Evolutionary conservation across 1,284 basidiomycete species (phyloP).

Genomic region (Cerrena zonata): DNA sequence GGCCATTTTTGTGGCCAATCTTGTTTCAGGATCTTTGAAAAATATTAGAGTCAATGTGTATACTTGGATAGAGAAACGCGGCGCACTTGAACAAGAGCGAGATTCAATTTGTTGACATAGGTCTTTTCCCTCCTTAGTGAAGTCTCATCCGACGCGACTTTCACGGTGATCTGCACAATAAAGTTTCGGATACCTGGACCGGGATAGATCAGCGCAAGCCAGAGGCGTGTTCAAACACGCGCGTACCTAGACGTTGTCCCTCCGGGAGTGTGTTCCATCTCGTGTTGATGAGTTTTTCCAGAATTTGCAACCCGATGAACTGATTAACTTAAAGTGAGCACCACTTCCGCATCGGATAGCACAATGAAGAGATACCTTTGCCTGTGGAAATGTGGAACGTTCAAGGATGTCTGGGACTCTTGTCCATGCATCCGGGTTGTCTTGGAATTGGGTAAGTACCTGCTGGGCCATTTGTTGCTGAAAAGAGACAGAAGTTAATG

Average conservation of each 20-base stretch:
- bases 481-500: not conserved
- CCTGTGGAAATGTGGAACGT: slow-evolving; percentile 78
- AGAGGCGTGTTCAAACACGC: not conserved
- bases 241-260: slow-evolving; percentile 82
- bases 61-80: not conserved
- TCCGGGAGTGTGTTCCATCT: slow-evolving; percentile 95
- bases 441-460: slow-evolving; percentile 91
- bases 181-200: slow-evolving; percentile 89
- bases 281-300: slow-evolving; percentile 90
- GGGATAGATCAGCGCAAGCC: not conserved
- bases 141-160: slow-evolving; percentile 84
- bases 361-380: slow-evolving; percentile 76
- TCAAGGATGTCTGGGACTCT: slow-evolving; percentile 93
- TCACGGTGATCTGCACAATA: slow-evolving; percentile 89
- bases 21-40: slow-evolving; percentile 88
- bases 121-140: slow-evolving; percentile 89
- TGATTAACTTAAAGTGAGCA: slow-evolving; percentile 28
- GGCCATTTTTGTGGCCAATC: slow-evolving; percentile 99
- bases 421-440: slow-evolving; percentile 97
- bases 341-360: too few relatives aligned
- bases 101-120: slow-evolving; percentile 94
- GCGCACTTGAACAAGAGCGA: slow-evolving; percentile 87
- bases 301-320: slow-evolving; percentile 92
- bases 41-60: slow-evolving; percentile 12
- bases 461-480: slow-evolving; percentile 91